Evolutionary conservation across 225 moss, liverwort and hornwort species (phyloP), one percentile per base, ranked within the genome.

Genomic region (Marchantia polymorpha): DNA sequence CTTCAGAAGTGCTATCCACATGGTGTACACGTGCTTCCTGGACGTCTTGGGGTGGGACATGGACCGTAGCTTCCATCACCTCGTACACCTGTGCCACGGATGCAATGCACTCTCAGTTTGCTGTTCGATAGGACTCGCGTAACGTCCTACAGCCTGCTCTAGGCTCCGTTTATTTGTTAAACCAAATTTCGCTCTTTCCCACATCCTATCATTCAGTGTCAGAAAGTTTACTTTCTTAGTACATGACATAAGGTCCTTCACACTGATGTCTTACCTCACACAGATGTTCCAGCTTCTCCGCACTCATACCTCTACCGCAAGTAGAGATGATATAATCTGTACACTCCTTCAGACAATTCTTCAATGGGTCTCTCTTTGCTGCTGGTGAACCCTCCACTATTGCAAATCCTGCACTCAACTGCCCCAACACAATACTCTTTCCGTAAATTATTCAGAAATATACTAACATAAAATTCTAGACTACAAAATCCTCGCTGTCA

Each of bases 371-470:
- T 55, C 88, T 82, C 84, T 94, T 92, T 52, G 90, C 83, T 79
- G 86, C 91, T 80, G 90, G 89, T 66, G 91, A 92, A 23, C 90
- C 89, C 66, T 94, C 94, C 22, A 87, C 94, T 77, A 92, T 84
- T 54, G 92, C 96, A 84, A 94, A 96, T 26, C 96, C 96, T 65
- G 92, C 96, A 89, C 91, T 94, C 12, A 96, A 91, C 92, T 92
- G 92, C 77, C 70, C 80, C 31, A 13, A 8, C 20, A 75, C 59
- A 75, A 4, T 58, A 58, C 39, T 39, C 20, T 23, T 64, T 64
- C 64, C 19, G 64, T 23, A 64, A 9, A n/a, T 64, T 39, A 39
- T 39, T 39, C 39, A 39, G 39, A 39, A 39, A 39, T 39, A 39
- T 39, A 39, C 3, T 39, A 39, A 39, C 39, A 39, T 39, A 39